Conservation (phyloP, 139 green algal genomes). For the Cymbomonas tetramitiformis region DNA sequence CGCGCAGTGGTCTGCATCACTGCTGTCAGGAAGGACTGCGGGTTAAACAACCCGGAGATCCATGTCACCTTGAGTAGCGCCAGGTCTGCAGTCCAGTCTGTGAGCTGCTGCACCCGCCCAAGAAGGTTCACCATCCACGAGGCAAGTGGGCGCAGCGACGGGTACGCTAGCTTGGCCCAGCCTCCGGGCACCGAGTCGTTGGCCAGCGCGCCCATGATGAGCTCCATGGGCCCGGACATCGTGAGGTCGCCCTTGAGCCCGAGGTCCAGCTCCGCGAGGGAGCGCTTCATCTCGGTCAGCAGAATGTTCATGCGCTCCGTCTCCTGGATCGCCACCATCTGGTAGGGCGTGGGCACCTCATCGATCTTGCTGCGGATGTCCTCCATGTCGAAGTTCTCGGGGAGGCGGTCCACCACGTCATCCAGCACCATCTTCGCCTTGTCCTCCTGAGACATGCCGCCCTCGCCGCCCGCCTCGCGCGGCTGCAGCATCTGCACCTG, state of each 20-base stretch:
- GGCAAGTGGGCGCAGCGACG: constrained; percentile 57
- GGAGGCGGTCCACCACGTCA: constrained; percentile 73
- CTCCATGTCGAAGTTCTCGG: constrained; percentile 60
- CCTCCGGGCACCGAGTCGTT: constrained; percentile 56
- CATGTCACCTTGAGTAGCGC: constrained; percentile 75
- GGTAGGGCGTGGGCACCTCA: constrained; percentile 51
- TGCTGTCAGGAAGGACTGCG: constrained; percentile 39
- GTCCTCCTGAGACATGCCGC: constrained; percentile 62
- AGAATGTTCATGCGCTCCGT: constrained; percentile 74
- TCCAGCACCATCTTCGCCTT: constrained; percentile 75
- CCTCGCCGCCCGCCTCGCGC: constrained; percentile 43
- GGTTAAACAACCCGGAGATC: constrained; percentile 92
- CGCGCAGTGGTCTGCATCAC: constrained; percentile 36
- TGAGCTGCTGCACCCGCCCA: constrained; percentile 73
- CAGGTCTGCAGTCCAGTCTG: constrained; percentile 65
- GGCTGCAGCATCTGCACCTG: constrained; percentile 77
- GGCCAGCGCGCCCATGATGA: constrained; percentile 68
- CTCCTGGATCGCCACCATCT: constrained; percentile 81
- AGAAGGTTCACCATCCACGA: constrained; percentile 77
- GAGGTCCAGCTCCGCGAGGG: constrained; percentile 66
- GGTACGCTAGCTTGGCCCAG: constrained; percentile 68
- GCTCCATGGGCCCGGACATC: constrained; percentile 53
- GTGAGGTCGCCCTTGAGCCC: constrained; percentile 76
- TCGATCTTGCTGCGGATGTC: constrained; percentile 70
- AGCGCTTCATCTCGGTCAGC: constrained; percentile 36